phyloP scores from a whole-genome alignment of 2,329 filamentous ascomycete species.

The Penicillium rolfsii region DNA sequence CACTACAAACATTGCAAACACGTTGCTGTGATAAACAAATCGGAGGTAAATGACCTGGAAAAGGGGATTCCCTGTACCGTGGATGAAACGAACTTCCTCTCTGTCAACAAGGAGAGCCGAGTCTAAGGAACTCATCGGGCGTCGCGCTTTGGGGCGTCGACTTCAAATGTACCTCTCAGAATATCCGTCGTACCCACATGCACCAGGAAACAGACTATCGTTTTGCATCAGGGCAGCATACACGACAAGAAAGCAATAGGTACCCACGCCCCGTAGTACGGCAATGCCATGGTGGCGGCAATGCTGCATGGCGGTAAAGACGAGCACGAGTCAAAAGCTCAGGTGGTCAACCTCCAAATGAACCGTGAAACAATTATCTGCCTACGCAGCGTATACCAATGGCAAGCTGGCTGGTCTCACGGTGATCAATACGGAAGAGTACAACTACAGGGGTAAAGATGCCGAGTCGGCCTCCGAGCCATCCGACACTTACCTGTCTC shows the following conservation, averaged over 20 bases:
- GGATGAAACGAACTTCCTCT: conserved; percentile 66
- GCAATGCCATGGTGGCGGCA: conserved; percentile 61
- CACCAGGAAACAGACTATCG: conserved; percentile 67
- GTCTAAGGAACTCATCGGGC: conserved; percentile 67
- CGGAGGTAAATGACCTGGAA: not conserved
- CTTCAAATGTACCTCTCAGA: conserved; percentile 61
- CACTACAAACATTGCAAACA: conserved; percentile 55
- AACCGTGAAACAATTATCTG: conserved; percentile 52
- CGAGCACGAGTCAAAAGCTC: conserved; percentile 46
- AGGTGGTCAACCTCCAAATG: conserved; percentile 55
- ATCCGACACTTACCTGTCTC: conserved; percentile 31
- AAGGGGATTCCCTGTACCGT: conserved; percentile 57
- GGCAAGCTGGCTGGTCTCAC: conserved; percentile 53
- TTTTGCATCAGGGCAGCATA: conserved; percentile 64
- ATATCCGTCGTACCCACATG: conserved; percentile 64
- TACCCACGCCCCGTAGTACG: conserved; percentile 68
- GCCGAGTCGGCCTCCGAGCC: conserved; percentile 40
- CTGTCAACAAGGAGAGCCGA: conserved; percentile 64
- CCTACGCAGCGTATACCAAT: conserved; percentile 60
- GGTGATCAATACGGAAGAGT: conserved; percentile 61
- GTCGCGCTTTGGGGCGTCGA: conserved; percentile 68
- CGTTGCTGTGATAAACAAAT: conserved; percentile 26
- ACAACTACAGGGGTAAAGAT: conserved; percentile 59
- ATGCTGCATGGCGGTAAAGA: conserved; percentile 45
- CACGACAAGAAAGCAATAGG: conserved; percentile 56